These are phyloP conservation scores for Salix suchowensis DNA, from an alignment of 345 rosid genomes.

Conservation along the genomic window DNA sequence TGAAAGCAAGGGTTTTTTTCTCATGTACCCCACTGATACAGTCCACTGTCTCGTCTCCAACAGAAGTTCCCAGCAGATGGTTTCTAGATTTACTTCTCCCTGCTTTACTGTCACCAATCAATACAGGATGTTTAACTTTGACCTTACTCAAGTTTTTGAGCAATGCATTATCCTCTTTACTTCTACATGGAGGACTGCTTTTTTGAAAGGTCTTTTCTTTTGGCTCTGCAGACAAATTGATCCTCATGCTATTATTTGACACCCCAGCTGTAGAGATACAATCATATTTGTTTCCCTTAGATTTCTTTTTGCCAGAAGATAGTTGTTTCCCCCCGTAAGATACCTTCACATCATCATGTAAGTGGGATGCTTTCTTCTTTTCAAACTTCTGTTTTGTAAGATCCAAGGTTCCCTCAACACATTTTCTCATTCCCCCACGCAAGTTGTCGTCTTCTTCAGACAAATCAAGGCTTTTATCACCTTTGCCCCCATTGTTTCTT, in stretches of 20 bases:
- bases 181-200: slow-evolving; percentile 8
- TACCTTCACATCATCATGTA: slow-evolving; percentile 31
- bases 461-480: background rate
- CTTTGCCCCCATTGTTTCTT: slow-evolving; percentile 38
- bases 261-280: slow-evolving; percentile 24
- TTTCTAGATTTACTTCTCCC: slow-evolving; percentile 44
- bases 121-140: background rate
- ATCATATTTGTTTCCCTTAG: slow-evolving; percentile 35
- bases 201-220: slow-evolving; percentile 34
- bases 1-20: background rate
- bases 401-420: slow-evolving; percentile 13
- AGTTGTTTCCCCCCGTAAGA: slow-evolving; percentile 36
- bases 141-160: slow-evolving; percentile 21
- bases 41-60: background rate
- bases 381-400: slow-evolving; percentile 27
- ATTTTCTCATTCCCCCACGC: background rate
- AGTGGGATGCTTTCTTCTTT: slow-evolving; percentile 18
- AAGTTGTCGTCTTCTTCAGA: slow-evolving; percentile 26
- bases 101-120: slow-evolving; percentile 40
- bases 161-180: slow-evolving; percentile 53
- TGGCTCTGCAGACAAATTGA: slow-evolving; percentile 27
- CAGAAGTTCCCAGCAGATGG: background rate
- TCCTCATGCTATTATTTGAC: slow-evolving; percentile 36
- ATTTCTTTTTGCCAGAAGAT: slow-evolving; percentile 40
- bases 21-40: background rate